phyloP scores from a whole-genome alignment of 768 basidiomycete genomes.

The Suillus plorans region DNA sequence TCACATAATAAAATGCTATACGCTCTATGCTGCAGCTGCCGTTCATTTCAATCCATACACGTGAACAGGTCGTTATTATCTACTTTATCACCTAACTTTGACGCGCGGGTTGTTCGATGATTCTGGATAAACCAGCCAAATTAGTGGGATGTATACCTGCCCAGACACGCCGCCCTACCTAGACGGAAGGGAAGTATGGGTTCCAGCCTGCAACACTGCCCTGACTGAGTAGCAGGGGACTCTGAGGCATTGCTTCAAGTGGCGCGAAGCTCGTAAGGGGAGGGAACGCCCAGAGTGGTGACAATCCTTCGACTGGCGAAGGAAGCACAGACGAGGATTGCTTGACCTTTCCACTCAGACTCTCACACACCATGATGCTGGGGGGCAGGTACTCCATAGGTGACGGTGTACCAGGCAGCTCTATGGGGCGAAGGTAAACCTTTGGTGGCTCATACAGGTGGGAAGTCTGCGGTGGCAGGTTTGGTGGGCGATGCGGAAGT shows the following conservation, averaged over 20 bases:
- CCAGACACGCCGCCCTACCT: background rate
- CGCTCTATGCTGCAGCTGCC: background rate
- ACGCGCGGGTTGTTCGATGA: background rate
- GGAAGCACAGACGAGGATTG: background rate
- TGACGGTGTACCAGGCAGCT: constrained; percentile 15
- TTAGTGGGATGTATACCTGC: background rate
- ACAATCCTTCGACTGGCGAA: background rate
- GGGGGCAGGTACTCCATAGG: constrained; percentile 16
- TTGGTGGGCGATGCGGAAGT: background rate
- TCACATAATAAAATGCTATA: background rate
- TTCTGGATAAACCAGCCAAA: background rate
- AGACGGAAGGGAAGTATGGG: background rate
- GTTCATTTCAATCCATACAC: background rate
- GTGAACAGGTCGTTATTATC: background rate
- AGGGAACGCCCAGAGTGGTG: background rate
- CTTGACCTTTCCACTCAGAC: background rate
- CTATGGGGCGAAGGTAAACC: constrained; percentile 1
- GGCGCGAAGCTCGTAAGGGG: background rate
- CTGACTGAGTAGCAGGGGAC: background rate
- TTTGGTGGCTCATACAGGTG: background rate
- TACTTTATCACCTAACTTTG: background rate
- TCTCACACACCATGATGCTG: background rate
- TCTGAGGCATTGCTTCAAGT: background rate
- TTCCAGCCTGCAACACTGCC: background rate
- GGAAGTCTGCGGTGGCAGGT: background rate